Conservation (phyloP, 2,329 filamentous ascomycete genomes). For the Podosphaera leucotricha region DNA sequence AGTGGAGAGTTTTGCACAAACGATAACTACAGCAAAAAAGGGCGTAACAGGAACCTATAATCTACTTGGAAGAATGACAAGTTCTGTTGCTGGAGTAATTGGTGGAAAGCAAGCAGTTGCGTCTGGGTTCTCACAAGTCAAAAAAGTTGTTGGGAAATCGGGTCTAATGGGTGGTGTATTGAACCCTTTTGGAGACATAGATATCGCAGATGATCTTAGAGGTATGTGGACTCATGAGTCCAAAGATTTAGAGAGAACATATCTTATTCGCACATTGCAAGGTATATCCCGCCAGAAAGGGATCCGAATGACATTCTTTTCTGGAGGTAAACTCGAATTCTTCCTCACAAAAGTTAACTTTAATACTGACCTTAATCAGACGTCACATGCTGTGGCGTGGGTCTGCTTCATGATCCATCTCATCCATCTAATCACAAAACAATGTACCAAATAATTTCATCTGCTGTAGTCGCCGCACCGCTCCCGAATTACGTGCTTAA, state of each 20-base stretch:
- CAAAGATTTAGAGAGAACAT: slow-evolving; percentile 91
- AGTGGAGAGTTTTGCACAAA: slow-evolving; percentile 75
- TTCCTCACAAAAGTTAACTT: slow-evolving; percentile 92
- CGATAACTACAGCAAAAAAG: slow-evolving; percentile 85
- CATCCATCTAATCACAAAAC: slow-evolving; percentile 91
- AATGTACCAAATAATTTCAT: slow-evolving; percentile 96
- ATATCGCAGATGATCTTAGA: slow-evolving; percentile 77
- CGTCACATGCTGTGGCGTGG: slow-evolving; percentile 78
- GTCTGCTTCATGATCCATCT: slow-evolving; percentile 77
- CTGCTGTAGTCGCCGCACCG: slow-evolving; percentile 75
- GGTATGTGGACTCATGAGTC: slow-evolving; percentile 98
- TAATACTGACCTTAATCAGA: slow-evolving; percentile 41
- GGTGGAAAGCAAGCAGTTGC: slow-evolving; percentile 84
- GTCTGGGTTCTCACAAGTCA: slow-evolving; percentile 81
- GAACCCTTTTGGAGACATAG: slow-evolving; percentile 89
- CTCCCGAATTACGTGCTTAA: slow-evolving; percentile 71
- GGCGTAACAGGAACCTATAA: slow-evolving; percentile 94
- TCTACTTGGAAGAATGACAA: slow-evolving; percentile 80
- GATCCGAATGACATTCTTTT: slow-evolving; percentile 89
- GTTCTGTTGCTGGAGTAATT: slow-evolving; percentile 83
- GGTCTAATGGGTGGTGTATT: slow-evolving; percentile 90
- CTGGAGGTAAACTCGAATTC: slow-evolving; percentile 37
- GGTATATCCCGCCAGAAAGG: slow-evolving; percentile 89
- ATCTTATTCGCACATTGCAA: slow-evolving; percentile 85
- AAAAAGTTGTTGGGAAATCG: slow-evolving; percentile 86